Evolutionary conservation across 352 stramenopile genomes (phyloP).

Genomic region (Phytopythium chamaehyphon): DNA sequence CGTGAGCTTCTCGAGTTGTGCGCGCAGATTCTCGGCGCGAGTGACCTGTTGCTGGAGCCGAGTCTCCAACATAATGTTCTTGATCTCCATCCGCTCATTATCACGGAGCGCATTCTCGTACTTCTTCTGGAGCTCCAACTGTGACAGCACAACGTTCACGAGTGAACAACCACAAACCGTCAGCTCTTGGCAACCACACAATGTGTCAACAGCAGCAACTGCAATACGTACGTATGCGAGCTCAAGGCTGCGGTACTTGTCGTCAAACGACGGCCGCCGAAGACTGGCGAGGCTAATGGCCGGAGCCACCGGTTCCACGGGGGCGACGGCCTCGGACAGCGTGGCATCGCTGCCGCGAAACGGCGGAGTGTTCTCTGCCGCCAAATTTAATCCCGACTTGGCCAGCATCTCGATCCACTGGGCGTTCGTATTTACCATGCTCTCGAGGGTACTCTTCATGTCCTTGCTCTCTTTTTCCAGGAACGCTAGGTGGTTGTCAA

Average conservation of each 20-base stretch:
- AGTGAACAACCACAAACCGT: background rate
- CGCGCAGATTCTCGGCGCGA: conserved; percentile 54
- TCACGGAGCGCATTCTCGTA: conserved; percentile 41
- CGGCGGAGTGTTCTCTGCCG: conserved; percentile 14
- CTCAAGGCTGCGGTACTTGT: conserved; percentile 47
- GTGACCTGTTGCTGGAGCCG: conserved; percentile 61
- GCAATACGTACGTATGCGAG: conserved; percentile 24
- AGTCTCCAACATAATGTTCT: conserved; percentile 63
- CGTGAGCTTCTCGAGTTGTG: conserved; percentile 65
- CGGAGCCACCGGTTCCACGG: conserved; percentile 8
- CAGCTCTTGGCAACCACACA: background rate
- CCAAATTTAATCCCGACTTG: conserved; percentile 13
- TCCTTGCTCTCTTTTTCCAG: conserved; percentile 62
- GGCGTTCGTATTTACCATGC: conserved; percentile 68
- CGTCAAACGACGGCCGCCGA: conserved; percentile 26
- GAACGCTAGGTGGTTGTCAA: conserved; percentile 66
- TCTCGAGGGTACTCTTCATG: conserved; percentile 62
- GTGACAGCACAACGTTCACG: background rate
- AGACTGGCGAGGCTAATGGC: conserved; percentile 1
- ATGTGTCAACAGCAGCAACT: background rate
- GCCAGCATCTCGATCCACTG: conserved; percentile 63
- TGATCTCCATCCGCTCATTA: conserved; percentile 45
- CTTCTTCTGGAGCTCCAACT: conserved; percentile 54
- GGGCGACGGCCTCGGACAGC: conserved; percentile 17
- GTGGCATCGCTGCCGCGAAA: conserved; percentile 16